A percentile compares a stretch with the other conserved stretches of the same genome.
Evolutionary conservation across 805 yeast species (phyloP).

Genomic region (Pichia thaimueangensis): DNA sequence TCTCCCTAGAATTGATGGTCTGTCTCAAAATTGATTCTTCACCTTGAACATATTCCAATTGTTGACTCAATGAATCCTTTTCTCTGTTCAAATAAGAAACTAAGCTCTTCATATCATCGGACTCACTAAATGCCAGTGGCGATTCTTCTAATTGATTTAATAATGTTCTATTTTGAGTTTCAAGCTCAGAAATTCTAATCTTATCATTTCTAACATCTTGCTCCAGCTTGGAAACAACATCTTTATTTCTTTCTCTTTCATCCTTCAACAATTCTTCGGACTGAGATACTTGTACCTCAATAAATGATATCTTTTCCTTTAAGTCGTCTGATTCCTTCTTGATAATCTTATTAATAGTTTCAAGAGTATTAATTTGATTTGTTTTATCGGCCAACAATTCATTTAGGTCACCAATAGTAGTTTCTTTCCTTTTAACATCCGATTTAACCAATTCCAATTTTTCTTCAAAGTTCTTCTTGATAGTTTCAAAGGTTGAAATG

Average conservation of each 20-base stretch:
- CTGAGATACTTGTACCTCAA: constrained; percentile 33
- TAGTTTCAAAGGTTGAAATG: constrained; percentile 21
- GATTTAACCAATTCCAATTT: constrained; percentile 27
- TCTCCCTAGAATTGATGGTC: constrained; percentile 38
- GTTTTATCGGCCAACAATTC: constrained; percentile 21
- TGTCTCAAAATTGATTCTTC: constrained; percentile 51
- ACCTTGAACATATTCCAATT: constrained; percentile 43
- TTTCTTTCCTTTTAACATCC: constrained; percentile 26
- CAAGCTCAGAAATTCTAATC: constrained; percentile 46
- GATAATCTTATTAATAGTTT: constrained; percentile 9
- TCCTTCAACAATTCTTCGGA: constrained; percentile 29
- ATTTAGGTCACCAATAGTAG: constrained; percentile 14
- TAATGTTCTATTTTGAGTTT: constrained; percentile 61
- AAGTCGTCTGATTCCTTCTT: constrained; percentile 18
- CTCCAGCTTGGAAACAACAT: constrained; percentile 37
- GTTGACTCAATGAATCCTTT: constrained; percentile 62
- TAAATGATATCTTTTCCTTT: constrained; percentile 25
- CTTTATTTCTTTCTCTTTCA: constrained; percentile 40
- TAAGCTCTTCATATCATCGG: constrained; percentile 44
- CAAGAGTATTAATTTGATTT: constrained; percentile 23
- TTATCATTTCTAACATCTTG: constrained; percentile 42
- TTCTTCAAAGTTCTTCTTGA: constrained; percentile 26
- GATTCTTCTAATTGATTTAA: constrained; percentile 55
- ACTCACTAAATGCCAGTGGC: constrained; percentile 14
- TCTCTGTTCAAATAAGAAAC: constrained; percentile 63